Base-by-base conservation (phyloP, 1,284 basidiomycete genomes). In the Tetrapyrgos nigripes region DNA sequence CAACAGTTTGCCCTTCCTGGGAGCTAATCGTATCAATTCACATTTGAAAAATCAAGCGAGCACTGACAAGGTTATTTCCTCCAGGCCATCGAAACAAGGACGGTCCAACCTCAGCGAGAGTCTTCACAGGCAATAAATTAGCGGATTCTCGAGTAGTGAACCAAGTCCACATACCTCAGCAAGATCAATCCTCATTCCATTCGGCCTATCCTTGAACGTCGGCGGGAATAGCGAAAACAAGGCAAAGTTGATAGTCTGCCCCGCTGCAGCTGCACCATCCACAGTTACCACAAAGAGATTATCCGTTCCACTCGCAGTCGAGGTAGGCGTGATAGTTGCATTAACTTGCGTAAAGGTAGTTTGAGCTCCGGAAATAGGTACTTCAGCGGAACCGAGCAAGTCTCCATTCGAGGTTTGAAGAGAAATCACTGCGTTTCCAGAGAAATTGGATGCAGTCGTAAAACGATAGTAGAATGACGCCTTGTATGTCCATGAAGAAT, bases 141-240 rank as follows among this genome's bases (percentile, higher is more conserved):
- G 4, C 9, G 45, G 17, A 9, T 23, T 33, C 21, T 40, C 2
- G 23, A 8, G n/a, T 3, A 35, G 14, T 14, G 31, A 8, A 8
- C 23, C 2, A 31, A 24, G 24, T 14, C 17, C 26, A 51, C 70
- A 29, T 56, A 84, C 84, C 66, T 85, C 76, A 1, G 89, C 87
- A 46, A 92, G 73, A 68, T 92, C 90, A 5, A 81, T 69, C 40
- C 88, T 76, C 77, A 91, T 80, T 0, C 88, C 88, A 67, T 91
- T 91, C 45, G 74, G 61, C 57, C 86, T 77, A 56, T 77, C 72
- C 57, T 87, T 89, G 71, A 85, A 91, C 1, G 89, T 91, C 1
- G 89, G 89, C 3, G 89, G 89, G 73, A 91, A 90, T 53, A 91
- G 74, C 2, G 84, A 87, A 54, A 90, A 79, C 79, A 91, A 74